Percentiles rank a stretch among this genome's conserved stretches.
phyloP scores from a whole-genome alignment of 345 rosid genomes.

The Gossypium arboreum region DNA sequence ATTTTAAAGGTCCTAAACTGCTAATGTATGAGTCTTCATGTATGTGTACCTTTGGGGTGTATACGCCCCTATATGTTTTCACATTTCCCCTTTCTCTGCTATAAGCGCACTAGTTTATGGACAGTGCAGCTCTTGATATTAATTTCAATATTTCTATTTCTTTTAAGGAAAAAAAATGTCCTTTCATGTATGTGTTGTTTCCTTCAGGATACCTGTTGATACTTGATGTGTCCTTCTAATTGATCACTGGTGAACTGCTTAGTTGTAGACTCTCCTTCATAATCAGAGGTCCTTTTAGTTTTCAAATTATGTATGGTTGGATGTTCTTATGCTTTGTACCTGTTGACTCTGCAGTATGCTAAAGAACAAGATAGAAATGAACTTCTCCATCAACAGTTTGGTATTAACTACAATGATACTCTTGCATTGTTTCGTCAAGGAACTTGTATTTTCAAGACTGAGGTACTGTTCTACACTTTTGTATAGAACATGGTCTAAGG shows the following conservation, averaged over 20 bases:
- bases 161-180: not conserved
- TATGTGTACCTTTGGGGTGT: not conserved
- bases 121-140: not conserved
- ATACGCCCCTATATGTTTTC: not conserved
- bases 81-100: not conserved
- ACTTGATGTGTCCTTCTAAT: not conserved
- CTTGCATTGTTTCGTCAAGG: constrained; percentile 84
- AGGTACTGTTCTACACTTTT: constrained; percentile 39
- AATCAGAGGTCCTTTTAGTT: not conserved
- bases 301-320: not conserved
- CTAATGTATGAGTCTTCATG: not conserved
- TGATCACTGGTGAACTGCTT: not conserved
- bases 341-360: constrained; percentile 49
- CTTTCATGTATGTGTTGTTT: not conserved
- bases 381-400: constrained; percentile 71
- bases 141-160: not conserved
- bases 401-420: constrained; percentile 65
- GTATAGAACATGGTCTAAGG: not conserved
- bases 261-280: not conserved
- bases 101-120: not conserved
- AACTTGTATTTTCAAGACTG: constrained; percentile 58
- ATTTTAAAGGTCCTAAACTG: constrained; percentile 51
- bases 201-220: not conserved
- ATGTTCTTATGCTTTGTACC: not conserved
- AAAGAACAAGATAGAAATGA: constrained; percentile 82